Evolutionary conservation across 2,329 filamentous ascomycete genomes (phyloP).

Genomic region (Diaporthe eres): DNA sequence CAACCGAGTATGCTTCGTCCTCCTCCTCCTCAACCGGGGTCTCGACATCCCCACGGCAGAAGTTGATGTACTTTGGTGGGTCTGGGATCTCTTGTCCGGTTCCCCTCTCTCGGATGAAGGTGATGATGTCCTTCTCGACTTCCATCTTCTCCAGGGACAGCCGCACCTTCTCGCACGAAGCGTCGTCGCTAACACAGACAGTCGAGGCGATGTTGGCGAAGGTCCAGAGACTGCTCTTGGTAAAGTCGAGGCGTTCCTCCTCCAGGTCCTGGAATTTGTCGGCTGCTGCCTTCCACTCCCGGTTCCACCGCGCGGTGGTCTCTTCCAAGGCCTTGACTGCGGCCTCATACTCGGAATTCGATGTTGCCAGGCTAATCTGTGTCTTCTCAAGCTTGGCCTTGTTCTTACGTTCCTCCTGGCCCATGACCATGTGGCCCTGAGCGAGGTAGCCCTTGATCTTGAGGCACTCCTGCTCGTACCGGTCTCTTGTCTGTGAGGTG

Average conservation of each 20-base stretch:
- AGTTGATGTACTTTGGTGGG: constrained; percentile 98
- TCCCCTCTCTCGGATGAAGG: constrained; percentile 89
- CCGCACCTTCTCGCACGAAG: constrained; percentile 95
- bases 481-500: constrained; percentile 80
- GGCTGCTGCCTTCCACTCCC: constrained; percentile 97
- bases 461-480: constrained; percentile 96
- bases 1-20: constrained; percentile 92
- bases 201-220: constrained; percentile 98
- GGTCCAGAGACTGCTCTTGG: constrained; percentile 97
- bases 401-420: constrained; percentile 98
- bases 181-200: constrained; percentile 97
- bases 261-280: constrained; percentile 99
- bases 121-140: constrained; percentile 92
- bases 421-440: constrained; percentile 99
- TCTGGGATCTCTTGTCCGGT: constrained; percentile 98
- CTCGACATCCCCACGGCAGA: constrained; percentile 91
- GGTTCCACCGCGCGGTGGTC: constrained; percentile 95
- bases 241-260: constrained; percentile 96
- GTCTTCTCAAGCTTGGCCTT: constrained; percentile 99
- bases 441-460: constrained; percentile 99
- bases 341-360: constrained; percentile 93
- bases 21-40: constrained; percentile 81
- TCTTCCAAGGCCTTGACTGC: constrained; percentile 95
- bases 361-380: constrained; percentile 91
- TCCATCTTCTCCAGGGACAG: constrained; percentile 95